Base-by-base conservation (phyloP, 2,329 filamentous ascomycete species). In the Ophiostoma pallidulum region DNA sequence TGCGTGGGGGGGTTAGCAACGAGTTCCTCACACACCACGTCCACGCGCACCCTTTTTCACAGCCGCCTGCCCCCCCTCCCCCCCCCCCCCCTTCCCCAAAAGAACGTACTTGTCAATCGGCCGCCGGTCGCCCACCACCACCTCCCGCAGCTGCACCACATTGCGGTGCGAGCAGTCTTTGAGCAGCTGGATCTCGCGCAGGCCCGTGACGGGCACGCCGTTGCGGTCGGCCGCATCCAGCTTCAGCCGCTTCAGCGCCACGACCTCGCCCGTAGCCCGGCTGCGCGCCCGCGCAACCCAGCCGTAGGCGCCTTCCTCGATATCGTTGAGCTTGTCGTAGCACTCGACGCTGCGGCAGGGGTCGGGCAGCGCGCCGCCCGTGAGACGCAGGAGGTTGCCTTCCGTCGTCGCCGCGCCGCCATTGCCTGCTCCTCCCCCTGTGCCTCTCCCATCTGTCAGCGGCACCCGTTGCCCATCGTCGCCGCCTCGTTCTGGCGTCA, bases 241-340 rank as follows among this genome's bases (percentile, higher is more conserved):
- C 72, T 98, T 98, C 48, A 97, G 74, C 61, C 89, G 84, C 72
- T 98, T 98, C 54, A 98, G 71, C 13, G 92, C 92, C 18, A 97
- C 90, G 7, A 98, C 75, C 49, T 83, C 77, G 29, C 86, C 85
- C 0, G 86, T 91, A 4, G 72, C 68, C 28, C 75, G 71, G 58
- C 94, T 84, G 52, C 75, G 82, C 12, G 89, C 92, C 49, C 92
- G 77, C 47, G 90, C 90, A 4, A 98, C 92, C 77, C 83, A 91
- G 39, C 92, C 92, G 65, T 98, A 98, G 8, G 89, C 89, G 31
- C 92, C 92, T 69, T 98, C 92, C 65, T 97, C 92, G 59, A 98
- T 98, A 62, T 92, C 86, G 64, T 98, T 98, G 49, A 98, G 73
- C 56, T 86, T 85, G 59, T 96, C 86, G 67, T 90, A 98, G 60